Base-by-base conservation (phyloP, 1,284 basidiomycete species). In the Schizophyllum commune region DNA sequence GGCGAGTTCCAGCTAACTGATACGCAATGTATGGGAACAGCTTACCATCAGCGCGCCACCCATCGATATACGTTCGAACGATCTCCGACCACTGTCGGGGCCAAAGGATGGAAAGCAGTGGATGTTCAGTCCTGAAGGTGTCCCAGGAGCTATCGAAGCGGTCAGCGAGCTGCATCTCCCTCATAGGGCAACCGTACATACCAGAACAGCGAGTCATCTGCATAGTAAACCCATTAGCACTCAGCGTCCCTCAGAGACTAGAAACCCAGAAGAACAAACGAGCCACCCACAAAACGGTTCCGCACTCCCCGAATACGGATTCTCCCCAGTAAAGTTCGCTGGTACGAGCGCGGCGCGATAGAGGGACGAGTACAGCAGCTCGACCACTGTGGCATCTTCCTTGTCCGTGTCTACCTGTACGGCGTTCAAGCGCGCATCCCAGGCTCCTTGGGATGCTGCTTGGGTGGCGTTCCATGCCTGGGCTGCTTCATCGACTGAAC, bases 311-410 rank as follows among this genome's bases (percentile, higher is more conserved):
- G 75, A 78, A 63, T 75, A 76, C 0, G 76, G 78, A 57, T 81
- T 81, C 66, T 83, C 81, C 47, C 68, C 72, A 0, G 82, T 82
- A 60, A 81, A 65, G 62, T 83, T 82, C 8, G 79, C 80, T 4
- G 82, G 82, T 1, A 81, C 79, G 32, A 83, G 71, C 32, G 77
- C 77, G 0, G 77, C 72, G 47, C 81, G 78, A 65, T 83, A 83
- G 21, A 83, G 72, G 79, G 79, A 80, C 54, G 79, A 80, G 63
- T 81, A 81, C 1, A 81, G 66, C 60, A 81, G 66, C 64, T 78
- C 72, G 15, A 79, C 72, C 13, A 81, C 71, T 5, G 72, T 77
- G n/a, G 72, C 58, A 64, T 81, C 72, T 66, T 80, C 79, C 5
- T 60, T 67, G 5, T 61, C 62, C 0, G 72, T 68, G 61, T 81